A percentile compares a stretch with the other conserved stretches of the same genome.
These are phyloP conservation scores for Globisporangium apiculatum DNA, from an alignment of 352 stramenopile species.

Conservation along the genomic window DNA sequence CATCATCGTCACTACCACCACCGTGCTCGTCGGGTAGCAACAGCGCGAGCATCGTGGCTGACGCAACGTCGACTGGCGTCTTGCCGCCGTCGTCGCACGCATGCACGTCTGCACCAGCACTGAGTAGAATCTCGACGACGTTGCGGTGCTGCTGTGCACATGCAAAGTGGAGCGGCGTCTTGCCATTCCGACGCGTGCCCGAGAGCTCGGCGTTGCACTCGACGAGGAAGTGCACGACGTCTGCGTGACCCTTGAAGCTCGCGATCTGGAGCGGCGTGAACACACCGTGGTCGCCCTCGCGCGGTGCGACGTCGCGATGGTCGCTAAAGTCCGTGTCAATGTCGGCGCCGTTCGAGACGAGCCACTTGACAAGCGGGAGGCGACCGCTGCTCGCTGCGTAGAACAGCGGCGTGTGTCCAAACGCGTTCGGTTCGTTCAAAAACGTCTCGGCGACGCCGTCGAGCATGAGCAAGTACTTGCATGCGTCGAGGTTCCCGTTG, in stretches of 20 bases:
- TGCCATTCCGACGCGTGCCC: conserved; percentile 57
- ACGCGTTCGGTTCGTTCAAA: conserved; percentile 70
- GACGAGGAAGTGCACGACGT: conserved; percentile 67
- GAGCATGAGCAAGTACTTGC: conserved; percentile 76
- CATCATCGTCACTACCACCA: conserved; percentile 4
- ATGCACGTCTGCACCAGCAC: conserved; percentile 62
- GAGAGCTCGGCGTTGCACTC: conserved; percentile 77
- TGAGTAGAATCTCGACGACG: conserved; percentile 61
- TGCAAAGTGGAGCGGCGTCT: conserved; percentile 68
- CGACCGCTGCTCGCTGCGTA: conserved; percentile 71
- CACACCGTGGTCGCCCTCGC: conserved; percentile 53
- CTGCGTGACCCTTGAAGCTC: conserved; percentile 63
- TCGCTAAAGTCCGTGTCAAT: conserved; percentile 81
- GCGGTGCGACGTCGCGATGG: conserved; percentile 31
- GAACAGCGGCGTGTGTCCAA: conserved; percentile 73
- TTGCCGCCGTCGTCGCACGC: conserved; percentile 50
- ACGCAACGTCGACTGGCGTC: conserved; percentile 57
- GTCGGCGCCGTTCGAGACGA: conserved; percentile 77
- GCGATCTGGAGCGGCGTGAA: conserved; percentile 80
- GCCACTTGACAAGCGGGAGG: conserved; percentile 73
- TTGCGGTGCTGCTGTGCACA: conserved; percentile 47
- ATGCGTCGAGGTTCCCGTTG: conserved; percentile 77
- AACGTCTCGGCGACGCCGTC: conserved; percentile 46
- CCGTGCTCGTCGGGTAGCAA: conserved; percentile 44
- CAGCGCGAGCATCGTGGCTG: conserved; percentile 31